These are phyloP conservation scores for Didymella arachidicola DNA, from an alignment of 2,329 filamentous ascomycete species.

Conservation along the genomic window DNA sequence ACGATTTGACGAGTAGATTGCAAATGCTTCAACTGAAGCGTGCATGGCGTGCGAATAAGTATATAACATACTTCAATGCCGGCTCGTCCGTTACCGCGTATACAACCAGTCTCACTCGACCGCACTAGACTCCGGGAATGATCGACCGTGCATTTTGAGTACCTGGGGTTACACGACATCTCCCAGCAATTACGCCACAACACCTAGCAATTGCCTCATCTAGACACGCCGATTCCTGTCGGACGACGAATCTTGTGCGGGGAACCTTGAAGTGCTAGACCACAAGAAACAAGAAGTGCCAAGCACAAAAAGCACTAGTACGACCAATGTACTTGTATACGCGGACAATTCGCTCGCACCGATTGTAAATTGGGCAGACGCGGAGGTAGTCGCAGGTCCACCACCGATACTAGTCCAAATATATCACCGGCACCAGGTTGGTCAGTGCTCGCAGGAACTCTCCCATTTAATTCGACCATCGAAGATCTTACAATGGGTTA, in stretches of 20 bases:
- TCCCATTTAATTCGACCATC: background rate
- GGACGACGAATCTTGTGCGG: background rate
- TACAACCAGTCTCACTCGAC: background rate
- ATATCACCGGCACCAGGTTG: background rate
- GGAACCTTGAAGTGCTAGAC: background rate
- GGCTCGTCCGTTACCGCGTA: background rate
- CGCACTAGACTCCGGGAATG: conserved; percentile 6
- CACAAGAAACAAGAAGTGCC: background rate
- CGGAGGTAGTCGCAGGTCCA: background rate
- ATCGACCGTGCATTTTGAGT: conserved; percentile 3
- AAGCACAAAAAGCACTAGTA: background rate
- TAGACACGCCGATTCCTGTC: conserved; percentile 8
- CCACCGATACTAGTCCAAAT: background rate
- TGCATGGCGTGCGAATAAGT: conserved; percentile 6
- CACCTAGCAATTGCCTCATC: conserved; percentile 5
- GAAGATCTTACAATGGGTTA: background rate
- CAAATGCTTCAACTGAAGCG: background rate
- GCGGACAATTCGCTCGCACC: background rate
- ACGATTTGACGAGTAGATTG: background rate
- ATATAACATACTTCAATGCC: background rate
- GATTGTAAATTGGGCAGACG: background rate
- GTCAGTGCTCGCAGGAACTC: background rate
- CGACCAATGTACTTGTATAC: background rate
- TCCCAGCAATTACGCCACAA: conserved; percentile 4
- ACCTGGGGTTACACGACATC: background rate